Evolutionary conservation across 495 filamentous ascomycete genomes (phyloP), one percentile per base, ranked within the genome.

Genomic region (Aspergillus indologenus): DNA sequence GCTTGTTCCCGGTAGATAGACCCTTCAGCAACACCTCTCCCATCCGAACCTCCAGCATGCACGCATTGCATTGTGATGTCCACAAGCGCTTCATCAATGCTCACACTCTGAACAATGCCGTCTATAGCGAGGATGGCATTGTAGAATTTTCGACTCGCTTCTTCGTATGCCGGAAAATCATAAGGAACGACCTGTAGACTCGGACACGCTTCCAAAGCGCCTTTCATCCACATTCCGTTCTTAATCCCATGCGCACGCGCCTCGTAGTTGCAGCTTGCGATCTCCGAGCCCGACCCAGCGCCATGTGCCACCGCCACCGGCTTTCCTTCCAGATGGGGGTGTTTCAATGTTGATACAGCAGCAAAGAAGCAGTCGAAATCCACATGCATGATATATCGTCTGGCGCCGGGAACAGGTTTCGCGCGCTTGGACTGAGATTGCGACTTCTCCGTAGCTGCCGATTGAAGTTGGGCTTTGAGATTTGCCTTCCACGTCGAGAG

Each of bases 181-280:
- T 98, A 98, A 0, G 90, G 89, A 34, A 98, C 68, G 5, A 95
- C 83, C 60, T 92, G 89, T 26, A 98, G 80, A 19, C 91, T 84
- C 0, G 92, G 88, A 71, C 92, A 98, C 14, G 91, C 74, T 59
- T 92, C 85, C 61, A 87, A 78, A 3, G 95, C 94, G 26, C 82
- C 78, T 65, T 92, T 92, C 92, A 98, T 96, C 94, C 94, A 98
- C 95, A 96, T 97, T 9, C 95, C 94, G 61, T 98, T 98, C 68
- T 90, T 96, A 53, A 98, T 79, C 0, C 92, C 94, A 63, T 83
- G 92, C 20, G 83, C 80, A 21, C 94, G 85, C 3, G 95, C 94
- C 20, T 86, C 84, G 69, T 98, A 98, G 70, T 97, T 98, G 71
- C 94, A 98, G 57, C 92, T 96, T 8, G 94, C 94, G 62, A 98